phyloP scores from a whole-genome alignment of 352 stramenopile species.

The Globisporangium paddicum region DNA sequence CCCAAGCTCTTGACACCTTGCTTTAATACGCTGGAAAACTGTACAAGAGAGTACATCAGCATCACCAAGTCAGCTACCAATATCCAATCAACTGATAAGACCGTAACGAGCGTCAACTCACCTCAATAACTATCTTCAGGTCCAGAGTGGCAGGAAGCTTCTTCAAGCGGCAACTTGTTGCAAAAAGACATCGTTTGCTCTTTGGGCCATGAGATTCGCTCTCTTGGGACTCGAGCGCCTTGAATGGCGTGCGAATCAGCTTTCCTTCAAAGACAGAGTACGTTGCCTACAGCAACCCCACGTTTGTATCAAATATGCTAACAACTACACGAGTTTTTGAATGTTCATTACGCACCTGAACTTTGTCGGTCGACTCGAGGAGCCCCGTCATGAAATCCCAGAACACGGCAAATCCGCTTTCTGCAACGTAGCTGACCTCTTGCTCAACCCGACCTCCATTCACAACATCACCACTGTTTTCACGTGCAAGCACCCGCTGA shows the following conservation, averaged over 20 bases:
- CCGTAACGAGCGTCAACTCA: slow-evolving; percentile 2
- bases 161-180: slow-evolving; percentile 24
- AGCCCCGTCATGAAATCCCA: slow-evolving; percentile 43
- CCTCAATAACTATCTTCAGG: slow-evolving; percentile 37
- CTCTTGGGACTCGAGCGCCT: slow-evolving; percentile 26
- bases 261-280: slow-evolving; percentile 44
- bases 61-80: not conserved
- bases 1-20: slow-evolving; percentile 26
- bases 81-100: not conserved
- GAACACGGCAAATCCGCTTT: slow-evolving; percentile 34
- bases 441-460: slow-evolving; percentile 1
- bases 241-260: slow-evolving; percentile 34
- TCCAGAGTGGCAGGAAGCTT: slow-evolving; percentile 22
- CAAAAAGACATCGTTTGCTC: slow-evolving; percentile 28
- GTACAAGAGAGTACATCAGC: not conserved
- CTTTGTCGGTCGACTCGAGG: slow-evolving; percentile 12
- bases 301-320: not conserved
- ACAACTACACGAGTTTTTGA: not conserved
- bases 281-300: slow-evolving; percentile 24
- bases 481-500: slow-evolving; percentile 29
- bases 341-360: slow-evolving; percentile 31
- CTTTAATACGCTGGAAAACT: slow-evolving; percentile 21
- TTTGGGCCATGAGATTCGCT: slow-evolving; percentile 21
- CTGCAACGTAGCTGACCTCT: slow-evolving; percentile 20
- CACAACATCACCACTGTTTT: slow-evolving; percentile 5